Conservation (phyloP, 148 eudicot genomes). For the Camellia japonica region DNA sequence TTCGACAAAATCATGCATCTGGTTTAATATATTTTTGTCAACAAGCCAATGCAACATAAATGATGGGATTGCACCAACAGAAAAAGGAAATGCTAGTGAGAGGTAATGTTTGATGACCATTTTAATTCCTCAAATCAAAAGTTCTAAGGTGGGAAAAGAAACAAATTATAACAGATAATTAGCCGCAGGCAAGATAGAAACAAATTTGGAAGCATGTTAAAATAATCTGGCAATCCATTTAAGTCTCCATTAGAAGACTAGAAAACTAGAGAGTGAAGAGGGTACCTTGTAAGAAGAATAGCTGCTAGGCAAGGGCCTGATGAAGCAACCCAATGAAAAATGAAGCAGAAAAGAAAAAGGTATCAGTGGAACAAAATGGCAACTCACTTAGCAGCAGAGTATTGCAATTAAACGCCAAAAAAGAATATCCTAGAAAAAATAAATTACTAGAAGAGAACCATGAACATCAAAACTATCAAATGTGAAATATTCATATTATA, state of each 20-base stretch:
- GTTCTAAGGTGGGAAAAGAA: background rate
- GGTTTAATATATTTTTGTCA: conserved; percentile 32
- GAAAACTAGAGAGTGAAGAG: conserved; percentile 11
- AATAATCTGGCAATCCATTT: background rate
- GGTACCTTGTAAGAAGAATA: conserved; percentile 94
- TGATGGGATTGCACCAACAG: background rate
- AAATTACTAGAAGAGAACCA: background rate
- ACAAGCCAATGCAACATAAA: conserved; percentile 26
- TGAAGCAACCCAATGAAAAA: conserved; percentile 19
- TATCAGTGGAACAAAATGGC: conserved; percentile 22
- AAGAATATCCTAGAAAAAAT: background rate
- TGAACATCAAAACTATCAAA: no score
- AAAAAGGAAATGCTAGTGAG: conserved; percentile 7
- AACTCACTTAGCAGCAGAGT: background rate
- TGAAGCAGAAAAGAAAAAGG: conserved; percentile 15
- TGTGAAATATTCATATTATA: background rate
- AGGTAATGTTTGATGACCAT: background rate
- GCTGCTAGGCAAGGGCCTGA: conserved; percentile 83
- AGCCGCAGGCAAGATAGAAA: background rate
- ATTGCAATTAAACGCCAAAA: background rate
- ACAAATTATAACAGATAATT: background rate
- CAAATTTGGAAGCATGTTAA: background rate
- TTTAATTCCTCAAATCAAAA: background rate
- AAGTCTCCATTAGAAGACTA: background rate
- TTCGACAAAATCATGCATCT: conserved; percentile 58